Conservation (phyloP, 768 basidiomycete species). For the Leucogyrophana mollusca region DNA sequence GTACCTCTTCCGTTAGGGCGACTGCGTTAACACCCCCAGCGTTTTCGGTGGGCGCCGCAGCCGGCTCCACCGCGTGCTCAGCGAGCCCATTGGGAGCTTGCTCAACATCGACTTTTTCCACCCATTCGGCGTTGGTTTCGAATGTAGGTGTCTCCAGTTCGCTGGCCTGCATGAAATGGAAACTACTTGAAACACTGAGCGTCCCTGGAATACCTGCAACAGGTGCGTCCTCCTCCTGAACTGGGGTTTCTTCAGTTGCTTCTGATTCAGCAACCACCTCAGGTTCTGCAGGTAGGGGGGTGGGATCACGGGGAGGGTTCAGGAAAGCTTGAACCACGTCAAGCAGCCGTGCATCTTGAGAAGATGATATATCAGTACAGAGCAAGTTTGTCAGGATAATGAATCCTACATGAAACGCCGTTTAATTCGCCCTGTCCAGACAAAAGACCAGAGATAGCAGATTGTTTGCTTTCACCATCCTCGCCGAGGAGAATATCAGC, state of each 20-base stretch:
- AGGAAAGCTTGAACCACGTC: slow-evolving; percentile 56
- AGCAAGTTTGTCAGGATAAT: neutral
- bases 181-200: slow-evolving; percentile 48
- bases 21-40: too few relatives aligned
- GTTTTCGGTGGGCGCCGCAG: too few relatives aligned
- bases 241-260: slow-evolving; percentile 2
- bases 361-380: slow-evolving; percentile 6
- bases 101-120: slow-evolving; percentile 45
- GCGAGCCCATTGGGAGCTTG: slow-evolving; percentile 15
- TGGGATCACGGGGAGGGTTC: slow-evolving; percentile 40
- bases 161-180: slow-evolving; percentile 82
- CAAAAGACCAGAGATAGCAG: slow-evolving; percentile 54
- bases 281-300: slow-evolving; percentile 32
- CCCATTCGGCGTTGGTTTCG: slow-evolving; percentile 56
- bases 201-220: slow-evolving; percentile 42
- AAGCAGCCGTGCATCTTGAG: slow-evolving; percentile 56
- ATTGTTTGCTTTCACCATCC: slow-evolving; percentile 48
- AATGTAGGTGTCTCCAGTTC: slow-evolving; percentile 61
- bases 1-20: too few relatives aligned
- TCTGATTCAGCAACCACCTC: slow-evolving; percentile 30
- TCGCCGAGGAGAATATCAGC: slow-evolving; percentile 56
- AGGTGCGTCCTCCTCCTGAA: slow-evolving; percentile 7
- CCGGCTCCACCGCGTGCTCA: slow-evolving; percentile 12
- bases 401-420: slow-evolving; percentile 57
- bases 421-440: slow-evolving; percentile 57